Percentiles rank a stretch among this genome's conserved stretches.
Conservation (phyloP, 495 filamentous ascomycete species). For the Penicillium tannophilum region DNA sequence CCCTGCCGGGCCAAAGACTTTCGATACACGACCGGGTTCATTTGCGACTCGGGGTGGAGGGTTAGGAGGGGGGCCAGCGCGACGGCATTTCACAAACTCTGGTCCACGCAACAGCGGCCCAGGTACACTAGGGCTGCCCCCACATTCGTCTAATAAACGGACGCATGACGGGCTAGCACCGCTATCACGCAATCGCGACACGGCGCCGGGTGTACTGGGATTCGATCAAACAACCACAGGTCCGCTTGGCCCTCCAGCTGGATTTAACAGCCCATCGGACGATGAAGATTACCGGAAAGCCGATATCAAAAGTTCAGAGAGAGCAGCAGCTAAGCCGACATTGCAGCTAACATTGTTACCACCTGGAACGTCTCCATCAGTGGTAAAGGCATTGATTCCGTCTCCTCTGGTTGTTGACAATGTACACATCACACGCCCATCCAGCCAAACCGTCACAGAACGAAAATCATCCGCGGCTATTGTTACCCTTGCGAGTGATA, state of each 20-base stretch:
- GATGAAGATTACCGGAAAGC: conserved; percentile 53
- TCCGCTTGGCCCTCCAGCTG: conserved; percentile 42
- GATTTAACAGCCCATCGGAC: conserved; percentile 49
- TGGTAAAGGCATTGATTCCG: conserved; percentile 74
- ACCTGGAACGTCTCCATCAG: conserved; percentile 67
- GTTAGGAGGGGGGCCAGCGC: conserved; percentile 46
- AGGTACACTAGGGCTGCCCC: conserved; percentile 70
- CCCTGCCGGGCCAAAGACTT: conserved; percentile 27
- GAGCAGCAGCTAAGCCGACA: conserved; percentile 81
- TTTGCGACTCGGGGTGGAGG: conserved; percentile 45
- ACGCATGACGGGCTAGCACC: conserved; percentile 49
- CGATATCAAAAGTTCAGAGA: conserved; percentile 62
- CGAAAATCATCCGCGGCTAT: conserved; percentile 81
- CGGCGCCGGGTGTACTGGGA: conserved; percentile 50
- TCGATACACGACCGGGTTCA: conserved; percentile 32
- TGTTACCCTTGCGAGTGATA: conserved; percentile 81
- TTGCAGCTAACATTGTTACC: conserved; percentile 69
- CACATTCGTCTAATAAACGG: conserved; percentile 54
- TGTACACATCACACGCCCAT: conserved; percentile 70
- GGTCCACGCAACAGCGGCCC: conserved; percentile 67
- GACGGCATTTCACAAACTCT: conserved; percentile 58
- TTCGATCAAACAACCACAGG: conserved; percentile 54
- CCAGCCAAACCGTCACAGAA: conserved; percentile 60
- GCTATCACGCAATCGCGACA: conserved; percentile 40
- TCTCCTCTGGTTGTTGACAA: conserved; percentile 70